Percentiles rank a stretch among this genome's conserved stretches.
Evolutionary conservation across 1,284 basidiomycete genomes (phyloP).

Genomic region (Fomitiporia mediterranea): DNA sequence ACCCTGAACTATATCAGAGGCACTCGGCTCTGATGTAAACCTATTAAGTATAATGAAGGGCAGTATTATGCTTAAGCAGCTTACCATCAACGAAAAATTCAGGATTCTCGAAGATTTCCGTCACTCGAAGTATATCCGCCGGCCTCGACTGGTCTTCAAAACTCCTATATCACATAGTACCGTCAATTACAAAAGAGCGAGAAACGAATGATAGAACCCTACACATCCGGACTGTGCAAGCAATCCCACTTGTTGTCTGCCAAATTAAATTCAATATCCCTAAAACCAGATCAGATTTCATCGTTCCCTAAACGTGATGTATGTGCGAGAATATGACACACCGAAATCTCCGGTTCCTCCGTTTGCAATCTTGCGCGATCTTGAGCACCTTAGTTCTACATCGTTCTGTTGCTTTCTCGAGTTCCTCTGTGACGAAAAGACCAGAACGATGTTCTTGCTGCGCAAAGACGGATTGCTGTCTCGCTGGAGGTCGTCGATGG

Average conservation of each 20-base stretch:
- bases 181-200: not conserved
- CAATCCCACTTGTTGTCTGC: conserved; percentile 40
- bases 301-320: no score
- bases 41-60: not conserved
- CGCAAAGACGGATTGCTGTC: conserved; percentile 11
- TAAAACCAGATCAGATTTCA: no score
- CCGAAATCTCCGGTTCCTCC: conserved; percentile 34
- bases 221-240: conserved; percentile 35
- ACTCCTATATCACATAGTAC: not conserved
- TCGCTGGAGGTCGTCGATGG: not conserved
- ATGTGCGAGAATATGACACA: conserved; percentile 27
- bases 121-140: conserved; percentile 39
- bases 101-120: conserved; percentile 42
- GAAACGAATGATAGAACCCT: not conserved
- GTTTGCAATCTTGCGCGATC: conserved; percentile 36
- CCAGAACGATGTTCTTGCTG: conserved; percentile 19
- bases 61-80: conserved; percentile 4
- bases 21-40: conserved; percentile 7
- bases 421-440: conserved; percentile 34
- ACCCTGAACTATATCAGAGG: conserved; percentile 41
- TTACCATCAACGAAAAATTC: conserved; percentile 40
- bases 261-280: conserved; percentile 50
- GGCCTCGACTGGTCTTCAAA: conserved; percentile 27
- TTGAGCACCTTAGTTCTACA: conserved; percentile 35
- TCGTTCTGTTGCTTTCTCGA: conserved; percentile 36